phyloP scores from a whole-genome alignment of 305 asterid species.

The Fraxinus sp. region DNA sequence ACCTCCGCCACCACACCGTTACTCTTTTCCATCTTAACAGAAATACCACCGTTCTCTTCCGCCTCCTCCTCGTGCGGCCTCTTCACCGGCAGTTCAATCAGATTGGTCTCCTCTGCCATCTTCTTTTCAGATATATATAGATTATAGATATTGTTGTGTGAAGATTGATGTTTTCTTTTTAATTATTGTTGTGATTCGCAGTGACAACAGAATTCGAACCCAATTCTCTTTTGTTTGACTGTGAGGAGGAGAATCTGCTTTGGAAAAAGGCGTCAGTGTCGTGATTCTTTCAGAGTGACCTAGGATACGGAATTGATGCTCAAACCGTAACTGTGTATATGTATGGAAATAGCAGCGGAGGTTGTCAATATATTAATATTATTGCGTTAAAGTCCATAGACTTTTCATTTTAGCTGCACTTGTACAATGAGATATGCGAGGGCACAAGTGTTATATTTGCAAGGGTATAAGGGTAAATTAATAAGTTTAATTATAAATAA shows the following conservation, averaged over 20 bases:
- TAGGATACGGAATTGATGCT: neutral
- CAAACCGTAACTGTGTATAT: neutral
- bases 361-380: neutral
- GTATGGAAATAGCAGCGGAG: neutral
- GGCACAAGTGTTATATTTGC: neutral
- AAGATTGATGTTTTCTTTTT: neutral
- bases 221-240: neutral
- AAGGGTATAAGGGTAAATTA: too few relatives aligned
- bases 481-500: too few relatives aligned
- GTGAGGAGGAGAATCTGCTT: neutral
- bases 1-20: conserved; percentile 26
- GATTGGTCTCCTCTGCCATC: conserved; percentile 36
- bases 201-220: neutral
- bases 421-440: neutral
- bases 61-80: conserved; percentile 42
- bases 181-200: neutral
- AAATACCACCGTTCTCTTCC: conserved; percentile 28
- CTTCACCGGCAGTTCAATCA: conserved; percentile 46
- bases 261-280: neutral
- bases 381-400: neutral
- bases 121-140: conserved; percentile 5
- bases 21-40: conserved; percentile 43
- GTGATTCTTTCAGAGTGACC: neutral
- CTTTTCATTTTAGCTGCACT: neutral
- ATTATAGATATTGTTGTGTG: neutral